phyloP scores from a whole-genome alignment of 345 rosid genomes.

The Raphanus raphanistrum region DNA sequence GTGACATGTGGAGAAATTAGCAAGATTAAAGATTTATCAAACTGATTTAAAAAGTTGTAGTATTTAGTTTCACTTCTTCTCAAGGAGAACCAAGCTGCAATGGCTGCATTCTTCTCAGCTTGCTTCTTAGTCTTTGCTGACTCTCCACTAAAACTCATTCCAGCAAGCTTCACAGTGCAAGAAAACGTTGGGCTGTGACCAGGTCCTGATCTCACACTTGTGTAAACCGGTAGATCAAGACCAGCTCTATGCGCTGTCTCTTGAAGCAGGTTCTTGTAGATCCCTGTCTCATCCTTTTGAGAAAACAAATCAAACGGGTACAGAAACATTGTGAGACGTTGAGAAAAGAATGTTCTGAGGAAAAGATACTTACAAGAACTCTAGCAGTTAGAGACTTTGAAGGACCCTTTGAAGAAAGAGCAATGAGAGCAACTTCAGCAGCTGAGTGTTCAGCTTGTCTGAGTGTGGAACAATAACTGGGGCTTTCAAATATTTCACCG shows the following conservation, averaged over 20 bases:
- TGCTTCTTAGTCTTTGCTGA: conserved; percentile 77
- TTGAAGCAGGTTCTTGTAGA: conserved; percentile 76
- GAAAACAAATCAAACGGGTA: neutral
- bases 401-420: conserved; percentile 59
- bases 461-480: conserved; percentile 53
- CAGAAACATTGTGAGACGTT: neutral
- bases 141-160: conserved; percentile 62
- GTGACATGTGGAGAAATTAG: neutral
- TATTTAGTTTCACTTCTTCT: conserved; percentile 43
- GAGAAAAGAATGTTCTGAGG: neutral
- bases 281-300: conserved; percentile 73
- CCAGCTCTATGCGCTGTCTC: conserved; percentile 81
- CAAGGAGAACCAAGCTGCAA: conserved; percentile 76
- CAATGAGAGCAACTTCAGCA: conserved; percentile 68
- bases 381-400: conserved; percentile 69
- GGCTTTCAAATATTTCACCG: conserved; percentile 69
- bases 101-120: conserved; percentile 82
- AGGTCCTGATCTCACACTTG: conserved; percentile 73
- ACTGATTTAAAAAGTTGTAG: neutral
- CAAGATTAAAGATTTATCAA: neutral
- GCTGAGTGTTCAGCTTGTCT: conserved; percentile 81
- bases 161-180: conserved; percentile 68
- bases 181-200: conserved; percentile 65
- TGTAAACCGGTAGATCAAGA: conserved; percentile 63
- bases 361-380: conserved; percentile 60